These are phyloP conservation scores for Excoecaria cochinchinensis DNA, from an alignment of 345 rosid genomes.

Conservation along the genomic window DNA sequence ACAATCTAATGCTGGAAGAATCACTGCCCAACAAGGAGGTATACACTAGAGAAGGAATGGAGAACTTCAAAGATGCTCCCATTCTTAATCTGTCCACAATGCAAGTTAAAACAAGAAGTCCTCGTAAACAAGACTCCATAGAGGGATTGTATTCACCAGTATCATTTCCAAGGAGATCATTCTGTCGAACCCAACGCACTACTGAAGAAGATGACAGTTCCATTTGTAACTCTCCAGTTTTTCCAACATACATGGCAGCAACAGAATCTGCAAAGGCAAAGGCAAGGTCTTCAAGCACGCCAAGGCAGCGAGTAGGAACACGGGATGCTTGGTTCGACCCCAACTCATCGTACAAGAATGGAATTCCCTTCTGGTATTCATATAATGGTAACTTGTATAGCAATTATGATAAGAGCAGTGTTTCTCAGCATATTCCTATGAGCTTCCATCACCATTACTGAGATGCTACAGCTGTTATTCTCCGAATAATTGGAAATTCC, in stretches of 20 bases:
- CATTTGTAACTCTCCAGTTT: slow-evolving; percentile 46
- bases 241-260: slow-evolving; percentile 64
- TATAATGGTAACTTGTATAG: slow-evolving; percentile 43
- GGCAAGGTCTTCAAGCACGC: slow-evolving; percentile 78
- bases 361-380: slow-evolving; percentile 45
- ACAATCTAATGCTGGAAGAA: slow-evolving; percentile 43
- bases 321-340: slow-evolving; percentile 43
- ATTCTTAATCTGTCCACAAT: slow-evolving; percentile 23
- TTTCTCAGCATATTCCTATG: slow-evolving; percentile 1
- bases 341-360: slow-evolving; percentile 26
- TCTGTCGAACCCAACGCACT: slow-evolving; percentile 41
- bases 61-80: slow-evolving; percentile 22
- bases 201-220: slow-evolving; percentile 38
- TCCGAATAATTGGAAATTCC: neutral
- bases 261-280: slow-evolving; percentile 77
- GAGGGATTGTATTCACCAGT: slow-evolving; percentile 52
- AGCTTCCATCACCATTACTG: neutral
- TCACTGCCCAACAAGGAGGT: slow-evolving; percentile 21
- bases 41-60: slow-evolving; percentile 25
- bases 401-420: slow-evolving; percentile 23
- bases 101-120: slow-evolving; percentile 31
- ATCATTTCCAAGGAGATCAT: slow-evolving; percentile 66
- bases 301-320: slow-evolving; percentile 52
- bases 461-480: neutral
- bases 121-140: slow-evolving; percentile 34